Base-by-base conservation (phyloP, 441 rosid genomes). In the Populus trichocarpa region DNA sequence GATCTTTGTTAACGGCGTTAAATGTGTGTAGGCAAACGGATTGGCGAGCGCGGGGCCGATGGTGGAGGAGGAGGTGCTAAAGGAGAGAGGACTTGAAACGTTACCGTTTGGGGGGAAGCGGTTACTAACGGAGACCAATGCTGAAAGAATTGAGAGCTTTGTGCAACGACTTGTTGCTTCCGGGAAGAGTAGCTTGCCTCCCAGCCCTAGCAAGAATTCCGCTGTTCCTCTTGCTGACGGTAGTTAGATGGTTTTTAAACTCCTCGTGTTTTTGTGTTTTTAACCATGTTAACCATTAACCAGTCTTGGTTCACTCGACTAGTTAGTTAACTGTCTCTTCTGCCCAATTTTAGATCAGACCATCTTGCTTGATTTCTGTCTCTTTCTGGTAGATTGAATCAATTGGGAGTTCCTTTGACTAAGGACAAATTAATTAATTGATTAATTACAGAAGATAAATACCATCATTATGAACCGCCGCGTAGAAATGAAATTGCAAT, bases 101-200 rank as follows among this genome's bases (percentile, higher is more conserved):
- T 84, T 93, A 66, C 96, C 98, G 86, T 92, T 95, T 84, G 96
- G 97, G 81, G 92, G 91, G 78, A 93, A 95, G 87, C 91, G 95
- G 86, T 80, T 93, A 80, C 76, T 89, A 80, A 85, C 87, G 86
- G 99, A 93, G 91, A 95, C 88, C 0, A 93, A 95, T 90, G 94
- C 96, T 65, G 84, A 90, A 80, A 88, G 94, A 82, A 90, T 95
- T 71, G 83, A 87, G 86, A 61, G 87, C 80, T 92, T 95, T 75
- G 98, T 86, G 84, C 89, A 90, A 79, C 90, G 94, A 71, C 93
- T 95, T n/a, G 92, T 89, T 80, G 98, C 92, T 20, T 88, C 91
- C 0, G 92, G 93, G 25, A 90, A 85, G 87, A 83, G 90, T 16
- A 92, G 99, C 82, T 85, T 90, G 78, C 98, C 97, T 16, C 95